Conservation (phyloP, 306 rosid species). For the Vigna angularis region DNA sequence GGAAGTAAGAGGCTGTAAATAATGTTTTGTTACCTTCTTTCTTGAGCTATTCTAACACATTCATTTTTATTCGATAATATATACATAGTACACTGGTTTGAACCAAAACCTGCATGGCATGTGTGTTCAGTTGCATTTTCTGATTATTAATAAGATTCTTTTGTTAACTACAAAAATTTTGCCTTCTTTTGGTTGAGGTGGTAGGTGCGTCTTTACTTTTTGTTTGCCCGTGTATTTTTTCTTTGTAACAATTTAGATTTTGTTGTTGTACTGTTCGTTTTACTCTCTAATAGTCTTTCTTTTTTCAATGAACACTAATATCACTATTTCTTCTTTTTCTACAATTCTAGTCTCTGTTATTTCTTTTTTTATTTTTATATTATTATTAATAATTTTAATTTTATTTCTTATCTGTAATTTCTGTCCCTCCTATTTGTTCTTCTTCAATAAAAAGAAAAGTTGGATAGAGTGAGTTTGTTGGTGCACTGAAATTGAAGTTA, state of each 20-base stretch:
- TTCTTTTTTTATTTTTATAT: not conserved
- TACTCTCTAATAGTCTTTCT: not conserved
- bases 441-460: not conserved
- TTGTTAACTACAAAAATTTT: not conserved
- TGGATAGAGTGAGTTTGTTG: not conserved
- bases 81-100: not conserved
- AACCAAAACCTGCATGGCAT: conserved; percentile 29
- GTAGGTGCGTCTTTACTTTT: conserved; percentile 8
- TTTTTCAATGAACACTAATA: not conserved
- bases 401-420: not conserved
- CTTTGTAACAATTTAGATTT: not conserved
- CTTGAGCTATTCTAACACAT: not conserved
- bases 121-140: not conserved
- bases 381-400: not conserved
- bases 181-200: not conserved
- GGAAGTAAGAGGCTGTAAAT: conserved; percentile 23
- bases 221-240: conserved; percentile 18
- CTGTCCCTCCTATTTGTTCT: not conserved
- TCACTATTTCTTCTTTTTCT: not conserved
- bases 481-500: conserved; percentile 18
- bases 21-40: not conserved
- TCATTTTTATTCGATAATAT: not conserved
- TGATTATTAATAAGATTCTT: not conserved
- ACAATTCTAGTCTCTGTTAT: not conserved
- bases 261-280: conserved; percentile 31